A percentile compares a stretch with the other conserved stretches of the same genome.
phyloP scores from a whole-genome alignment of 352 stramenopile species.

The Nothophytophthora sp. region DNA sequence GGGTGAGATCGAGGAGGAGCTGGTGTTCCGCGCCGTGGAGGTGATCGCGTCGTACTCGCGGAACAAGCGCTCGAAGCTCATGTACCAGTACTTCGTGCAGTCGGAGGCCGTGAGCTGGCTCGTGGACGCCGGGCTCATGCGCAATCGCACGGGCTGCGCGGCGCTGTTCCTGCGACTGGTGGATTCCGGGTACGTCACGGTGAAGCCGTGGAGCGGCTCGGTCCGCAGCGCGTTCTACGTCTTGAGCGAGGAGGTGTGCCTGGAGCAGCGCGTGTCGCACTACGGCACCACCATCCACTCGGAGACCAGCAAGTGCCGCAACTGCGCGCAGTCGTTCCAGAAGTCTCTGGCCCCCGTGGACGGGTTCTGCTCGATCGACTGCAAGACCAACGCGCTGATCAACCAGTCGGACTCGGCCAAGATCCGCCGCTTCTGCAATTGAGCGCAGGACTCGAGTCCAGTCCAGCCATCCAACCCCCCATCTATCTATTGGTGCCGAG shows the following conservation, averaged over 20 bases:
- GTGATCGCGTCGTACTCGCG: constrained; percentile 65
- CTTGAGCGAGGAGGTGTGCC: constrained; percentile 62
- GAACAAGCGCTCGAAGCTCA: constrained; percentile 72
- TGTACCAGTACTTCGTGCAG: constrained; percentile 87
- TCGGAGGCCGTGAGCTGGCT: constrained; percentile 86
- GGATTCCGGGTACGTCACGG: constrained; percentile 65
- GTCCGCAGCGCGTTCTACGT: constrained; percentile 67
- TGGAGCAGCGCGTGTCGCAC: constrained; percentile 58
- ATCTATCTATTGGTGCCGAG: constrained; percentile 36
- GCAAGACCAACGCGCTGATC: constrained; percentile 84
- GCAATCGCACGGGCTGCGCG: constrained; percentile 49
- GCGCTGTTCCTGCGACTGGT: constrained; percentile 70
- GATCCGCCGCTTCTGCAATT: constrained; percentile 58
- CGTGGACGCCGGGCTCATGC: constrained; percentile 62
- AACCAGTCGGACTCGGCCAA: constrained; percentile 69
- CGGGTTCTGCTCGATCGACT: constrained; percentile 88
- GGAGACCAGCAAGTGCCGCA: constrained; percentile 81
- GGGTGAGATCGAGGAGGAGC: constrained; percentile 58
- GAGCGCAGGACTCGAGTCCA: constrained; percentile 1
- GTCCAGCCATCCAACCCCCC: constrained; percentile 3
- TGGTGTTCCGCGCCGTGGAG: constrained; percentile 61
- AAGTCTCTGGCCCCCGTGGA: constrained; percentile 56
- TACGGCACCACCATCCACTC: constrained; percentile 70
- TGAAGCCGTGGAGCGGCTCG: constrained; percentile 56
- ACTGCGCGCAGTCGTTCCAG: constrained; percentile 77